These are phyloP conservation scores for Pichia occidentalis DNA, from an alignment of 805 yeast species.

Conservation along the genomic window DNA sequence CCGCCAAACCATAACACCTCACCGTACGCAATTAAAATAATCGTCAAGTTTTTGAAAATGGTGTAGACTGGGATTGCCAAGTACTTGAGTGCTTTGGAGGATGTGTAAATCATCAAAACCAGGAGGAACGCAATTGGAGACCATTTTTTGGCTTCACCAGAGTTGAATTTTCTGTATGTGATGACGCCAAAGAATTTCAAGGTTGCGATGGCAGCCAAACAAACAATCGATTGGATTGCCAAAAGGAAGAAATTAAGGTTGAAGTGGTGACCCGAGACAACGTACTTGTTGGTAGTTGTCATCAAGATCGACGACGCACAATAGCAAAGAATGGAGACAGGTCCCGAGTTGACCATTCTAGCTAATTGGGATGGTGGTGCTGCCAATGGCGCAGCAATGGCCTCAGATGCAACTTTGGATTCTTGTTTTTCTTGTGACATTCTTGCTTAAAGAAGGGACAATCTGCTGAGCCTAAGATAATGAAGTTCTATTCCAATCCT, in stretches of 20 bases:
- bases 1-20: slow-evolving; percentile 98
- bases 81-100: slow-evolving; percentile 88
- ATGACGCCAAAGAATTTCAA: slow-evolving; percentile 71
- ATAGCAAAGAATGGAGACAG: slow-evolving; percentile 71
- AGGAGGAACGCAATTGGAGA: slow-evolving; percentile 85
- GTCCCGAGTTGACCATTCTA: slow-evolving; percentile 45
- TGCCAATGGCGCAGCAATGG: slow-evolving; percentile 16
- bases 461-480: too few relatives aligned
- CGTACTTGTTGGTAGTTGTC: slow-evolving; percentile 97
- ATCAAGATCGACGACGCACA: slow-evolving; percentile 91
- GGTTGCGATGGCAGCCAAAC: slow-evolving; percentile 65
- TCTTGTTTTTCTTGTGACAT: slow-evolving; percentile 9
- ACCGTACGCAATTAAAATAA: slow-evolving; percentile 95
- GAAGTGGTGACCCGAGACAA: slow-evolving; percentile 65
- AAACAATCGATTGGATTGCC: slow-evolving; percentile 83
- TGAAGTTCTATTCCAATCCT: too few relatives aligned
- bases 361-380: slow-evolving; percentile 17
- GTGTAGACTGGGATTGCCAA: slow-evolving; percentile 94
- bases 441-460: background rate
- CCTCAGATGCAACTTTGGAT: slow-evolving; percentile 10
- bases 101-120: slow-evolving; percentile 92
- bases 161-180: slow-evolving; percentile 79
- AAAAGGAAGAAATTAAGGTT: slow-evolving; percentile 82
- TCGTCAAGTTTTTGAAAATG: slow-evolving; percentile 94
- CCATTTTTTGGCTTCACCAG: slow-evolving; percentile 91